These are phyloP conservation scores for Fulvia fulva DNA, from an alignment of 2,329 filamentous ascomycete genomes.

Conservation along the genomic window DNA sequence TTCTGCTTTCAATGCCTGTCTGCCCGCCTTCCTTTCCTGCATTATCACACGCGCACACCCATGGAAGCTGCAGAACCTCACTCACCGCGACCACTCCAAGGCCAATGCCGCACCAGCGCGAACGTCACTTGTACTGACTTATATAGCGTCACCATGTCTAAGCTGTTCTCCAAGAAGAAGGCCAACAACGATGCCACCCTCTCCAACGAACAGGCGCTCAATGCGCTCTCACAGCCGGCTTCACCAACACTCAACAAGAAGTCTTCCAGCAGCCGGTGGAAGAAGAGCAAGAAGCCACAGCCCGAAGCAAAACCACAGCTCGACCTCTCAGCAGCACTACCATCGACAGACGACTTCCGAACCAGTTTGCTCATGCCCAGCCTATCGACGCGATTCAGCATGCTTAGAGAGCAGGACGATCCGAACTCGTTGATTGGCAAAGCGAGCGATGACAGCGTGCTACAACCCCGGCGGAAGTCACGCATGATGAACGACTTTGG, in stretches of 20 bases:
- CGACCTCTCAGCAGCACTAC: constrained; percentile 70
- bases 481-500: constrained; percentile 66
- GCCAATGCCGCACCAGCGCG: not conserved
- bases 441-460: constrained; percentile 89
- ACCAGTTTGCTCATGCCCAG: constrained; percentile 96
- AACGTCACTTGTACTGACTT: constrained; percentile 16
- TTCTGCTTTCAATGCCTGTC: not conserved
- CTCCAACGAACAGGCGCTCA: constrained; percentile 19
- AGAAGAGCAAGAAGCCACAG: constrained; percentile 50
- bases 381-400: constrained; percentile 90
- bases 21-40: not conserved
- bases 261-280: constrained; percentile 34
- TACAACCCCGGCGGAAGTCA: constrained; percentile 77
- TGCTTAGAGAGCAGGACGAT: constrained; percentile 92
- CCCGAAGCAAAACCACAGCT: constrained; percentile 60
- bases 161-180: constrained; percentile 63
- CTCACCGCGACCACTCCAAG: not conserved
- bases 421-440: constrained; percentile 85
- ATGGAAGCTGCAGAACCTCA: not conserved
- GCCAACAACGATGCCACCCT: constrained; percentile 58
- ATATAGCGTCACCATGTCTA: constrained; percentile 58
- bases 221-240: constrained; percentile 13
- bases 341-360: constrained; percentile 82
- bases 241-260: constrained; percentile 32
- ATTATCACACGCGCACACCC: not conserved